These are phyloP conservation scores for Calonectria montana DNA, from an alignment of 2,329 filamentous ascomycete species.

Conservation along the genomic window DNA sequence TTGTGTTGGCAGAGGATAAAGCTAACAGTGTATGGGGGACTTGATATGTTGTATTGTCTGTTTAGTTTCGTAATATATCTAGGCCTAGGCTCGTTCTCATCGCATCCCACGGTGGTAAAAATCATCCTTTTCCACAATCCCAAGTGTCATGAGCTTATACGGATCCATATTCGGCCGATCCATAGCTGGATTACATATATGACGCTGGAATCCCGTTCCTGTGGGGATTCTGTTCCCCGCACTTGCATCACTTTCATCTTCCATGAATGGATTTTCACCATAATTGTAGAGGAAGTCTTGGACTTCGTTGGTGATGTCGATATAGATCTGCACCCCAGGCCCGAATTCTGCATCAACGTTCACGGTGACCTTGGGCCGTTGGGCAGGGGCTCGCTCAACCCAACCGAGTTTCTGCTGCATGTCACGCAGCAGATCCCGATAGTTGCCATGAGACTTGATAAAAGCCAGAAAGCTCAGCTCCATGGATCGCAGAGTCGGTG, in stretches of 20 bases:
- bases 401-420: not conserved
- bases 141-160: not conserved
- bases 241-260: not conserved
- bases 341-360: not conserved
- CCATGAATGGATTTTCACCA: not conserved
- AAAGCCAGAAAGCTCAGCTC: not conserved
- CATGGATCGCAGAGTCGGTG: not conserved
- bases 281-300: not conserved
- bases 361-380: not conserved
- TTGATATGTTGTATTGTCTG: not conserved
- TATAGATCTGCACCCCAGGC: not conserved
- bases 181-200: not conserved
- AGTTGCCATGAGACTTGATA: not conserved
- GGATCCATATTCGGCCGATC: not conserved
- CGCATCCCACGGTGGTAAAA: not conserved
- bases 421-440: not conserved
- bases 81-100: not conserved
- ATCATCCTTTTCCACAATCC: not conserved
- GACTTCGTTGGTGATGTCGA: not conserved
- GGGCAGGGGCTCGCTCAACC: not conserved
- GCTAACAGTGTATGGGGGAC: not conserved
- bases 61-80: not conserved
- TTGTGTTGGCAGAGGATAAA: not conserved
- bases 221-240: not conserved
- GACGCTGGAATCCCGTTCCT: not conserved